phyloP scores from a whole-genome alignment of 129 eudicot species.

The Chrysanthemum makinoi region DNA sequence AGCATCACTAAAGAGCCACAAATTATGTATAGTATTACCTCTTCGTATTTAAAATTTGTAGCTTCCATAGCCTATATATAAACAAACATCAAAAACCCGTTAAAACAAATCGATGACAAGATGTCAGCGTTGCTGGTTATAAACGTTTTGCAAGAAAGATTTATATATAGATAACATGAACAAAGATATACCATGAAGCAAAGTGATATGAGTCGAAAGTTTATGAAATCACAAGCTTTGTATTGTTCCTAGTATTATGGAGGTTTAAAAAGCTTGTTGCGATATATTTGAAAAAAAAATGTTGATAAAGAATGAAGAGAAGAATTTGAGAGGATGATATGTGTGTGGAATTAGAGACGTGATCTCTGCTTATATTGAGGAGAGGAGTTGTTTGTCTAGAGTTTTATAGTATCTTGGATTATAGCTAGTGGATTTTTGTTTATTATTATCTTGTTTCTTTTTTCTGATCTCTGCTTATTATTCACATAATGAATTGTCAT shows the following conservation, averaged over 20 bases:
- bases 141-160: background rate
- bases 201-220: constrained; percentile 8
- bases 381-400: constrained; percentile 16
- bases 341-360: constrained; percentile 31
- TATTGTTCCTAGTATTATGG: constrained; percentile 25
- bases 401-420: constrained; percentile 18
- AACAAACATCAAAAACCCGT: background rate
- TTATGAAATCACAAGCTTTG: constrained; percentile 25
- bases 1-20: background rate
- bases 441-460: background rate
- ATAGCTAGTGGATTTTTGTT: constrained; percentile 7
- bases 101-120: too few species aligned
- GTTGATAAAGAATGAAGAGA: background rate
- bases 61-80: constrained; percentile 24
- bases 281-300: background rate
- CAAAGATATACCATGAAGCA: constrained; percentile 29
- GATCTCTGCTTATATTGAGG: constrained; percentile 32
- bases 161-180: constrained; percentile 9
- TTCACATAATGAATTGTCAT: too few species aligned
- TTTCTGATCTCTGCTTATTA: too few species aligned
- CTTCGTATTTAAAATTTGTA: constrained; percentile 46
- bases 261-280: constrained; percentile 15
- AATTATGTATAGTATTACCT: constrained; percentile 33
- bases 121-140: too few species aligned
- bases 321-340: constrained; percentile 21